These are phyloP conservation scores for Castanea sativa DNA, from an alignment of 306 rosid genomes.

Conservation along the genomic window DNA sequence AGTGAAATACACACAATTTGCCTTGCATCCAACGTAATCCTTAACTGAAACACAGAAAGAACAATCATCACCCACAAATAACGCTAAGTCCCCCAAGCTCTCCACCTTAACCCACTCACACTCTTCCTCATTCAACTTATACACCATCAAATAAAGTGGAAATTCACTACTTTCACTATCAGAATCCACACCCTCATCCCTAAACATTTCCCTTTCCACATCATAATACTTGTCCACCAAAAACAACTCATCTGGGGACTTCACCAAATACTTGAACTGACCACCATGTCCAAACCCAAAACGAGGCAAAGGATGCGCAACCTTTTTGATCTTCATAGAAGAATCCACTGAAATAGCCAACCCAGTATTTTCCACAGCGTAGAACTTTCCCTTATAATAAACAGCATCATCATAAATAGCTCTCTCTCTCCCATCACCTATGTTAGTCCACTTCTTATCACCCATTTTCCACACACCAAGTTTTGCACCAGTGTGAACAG, in stretches of 20 bases:
- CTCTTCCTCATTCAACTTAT: neutral
- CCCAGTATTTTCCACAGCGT: neutral
- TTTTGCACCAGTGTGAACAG: neutral
- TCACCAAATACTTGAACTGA: neutral
- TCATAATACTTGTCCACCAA: neutral
- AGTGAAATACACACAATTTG: neutral
- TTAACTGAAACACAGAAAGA: neutral
- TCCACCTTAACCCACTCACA: neutral
- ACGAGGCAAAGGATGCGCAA: neutral
- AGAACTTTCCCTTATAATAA: neutral
- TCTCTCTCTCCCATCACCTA: no score
- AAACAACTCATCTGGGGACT: neutral
- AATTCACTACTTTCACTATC: no score
- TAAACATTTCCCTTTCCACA: no score
- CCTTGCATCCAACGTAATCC: conserved; percentile 3
- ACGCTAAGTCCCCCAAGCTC: neutral
- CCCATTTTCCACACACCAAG: no score
- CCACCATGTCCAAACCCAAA: neutral
- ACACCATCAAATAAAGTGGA: neutral
- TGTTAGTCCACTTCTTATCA: no score
- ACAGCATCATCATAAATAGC: no score
- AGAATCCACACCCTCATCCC: no score
- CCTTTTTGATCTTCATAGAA: neutral
- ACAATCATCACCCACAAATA: neutral
- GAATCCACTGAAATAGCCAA: neutral